These are phyloP conservation scores for Xylaria polymorpha DNA, from an alignment of 2,329 filamentous ascomycete species.

Conservation along the genomic window DNA sequence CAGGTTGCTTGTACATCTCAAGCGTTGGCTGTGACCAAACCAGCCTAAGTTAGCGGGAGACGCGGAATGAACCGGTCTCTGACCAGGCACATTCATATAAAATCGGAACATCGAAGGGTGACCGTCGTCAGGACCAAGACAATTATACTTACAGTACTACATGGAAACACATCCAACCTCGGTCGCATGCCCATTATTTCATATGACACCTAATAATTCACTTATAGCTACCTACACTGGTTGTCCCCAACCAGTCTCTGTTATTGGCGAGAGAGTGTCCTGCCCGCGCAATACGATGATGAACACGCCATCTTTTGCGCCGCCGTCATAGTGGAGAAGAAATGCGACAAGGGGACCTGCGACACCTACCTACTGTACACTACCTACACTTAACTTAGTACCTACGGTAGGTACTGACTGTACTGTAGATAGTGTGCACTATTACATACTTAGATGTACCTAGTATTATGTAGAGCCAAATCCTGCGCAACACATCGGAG, in stretches of 20 bases:
- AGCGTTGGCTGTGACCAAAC: slow-evolving; percentile 30
- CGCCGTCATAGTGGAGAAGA: slow-evolving; percentile 41
- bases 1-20: slow-evolving; percentile 29
- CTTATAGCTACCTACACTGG: slow-evolving; percentile 23
- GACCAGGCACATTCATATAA: slow-evolving; percentile 38
- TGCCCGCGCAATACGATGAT: slow-evolving; percentile 33
- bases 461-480: slow-evolving; percentile 10
- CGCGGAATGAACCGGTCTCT: slow-evolving; percentile 45
- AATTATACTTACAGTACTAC: not conserved
- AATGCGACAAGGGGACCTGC: slow-evolving; percentile 32
- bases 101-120: not conserved
- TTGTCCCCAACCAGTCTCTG: slow-evolving; percentile 14
- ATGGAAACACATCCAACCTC: slow-evolving; percentile 3
- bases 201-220: slow-evolving; percentile 27
- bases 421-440: not conserved
- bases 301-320: slow-evolving; percentile 39
- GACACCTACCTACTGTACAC: not conserved
- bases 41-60: slow-evolving; percentile 19
- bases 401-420: too few relatives aligned
- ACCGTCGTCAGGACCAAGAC: not conserved
- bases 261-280: slow-evolving; percentile 20
- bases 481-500: slow-evolving; percentile 23
- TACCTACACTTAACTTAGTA: not conserved
- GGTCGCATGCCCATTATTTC: slow-evolving; percentile 23
- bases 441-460: slow-evolving; percentile 1